Base-by-base conservation (phyloP, 768 basidiomycete species). In the Leccinum boreale region DNA sequence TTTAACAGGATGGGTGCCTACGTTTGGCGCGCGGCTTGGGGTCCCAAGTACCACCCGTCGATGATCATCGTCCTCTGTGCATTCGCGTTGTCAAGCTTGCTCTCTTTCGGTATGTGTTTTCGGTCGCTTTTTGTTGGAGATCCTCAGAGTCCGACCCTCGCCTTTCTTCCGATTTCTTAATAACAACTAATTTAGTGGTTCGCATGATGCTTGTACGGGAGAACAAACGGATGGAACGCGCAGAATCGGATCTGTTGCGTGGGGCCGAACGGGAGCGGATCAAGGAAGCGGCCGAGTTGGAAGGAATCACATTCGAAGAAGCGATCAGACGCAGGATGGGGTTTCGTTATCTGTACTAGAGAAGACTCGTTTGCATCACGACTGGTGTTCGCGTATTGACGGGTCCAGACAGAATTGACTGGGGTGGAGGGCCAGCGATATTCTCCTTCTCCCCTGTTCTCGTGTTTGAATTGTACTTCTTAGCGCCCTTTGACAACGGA, bases 31-130 rank as follows among this genome's bases (percentile, higher is more conserved):
- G 64, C 80, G 3, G 64, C 66, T 17, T 87, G 85, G 85, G 76
- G 83, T 8, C 85, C 86, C 1, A 63, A 77, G 58, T 87, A 87
- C 63, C 84, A 84, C 49, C 84, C 74, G 35, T 84, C 84, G 1
- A 84, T 87, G 82, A 74, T 75, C 42, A 83, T 87, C 50, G 73
- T 73, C 10, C 60, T 79, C 23, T 69, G 66, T 12, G 62, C 71
- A 14, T 63, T 80, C 14, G 64, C 60, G 3, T 55, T 78, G 19
- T 62, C 70, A 29, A 65, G 69, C 3, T 46, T 66, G 1, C 68
- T 80, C 17, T 65, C 73, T n/a, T 48, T 76, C 7, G 58, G 78
- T 80, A 36, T n/a, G 11, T 45, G 28, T 33, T 3, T 14, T 24
- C 23, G 10, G 26, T 12, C 21, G 2, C 8, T 19, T 4, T 19